A percentile compares a stretch with the other conserved stretches of the same genome.
phyloP scores from a whole-genome alignment of 495 filamentous ascomycete genomes.

The Amniculicola lignicola region DNA sequence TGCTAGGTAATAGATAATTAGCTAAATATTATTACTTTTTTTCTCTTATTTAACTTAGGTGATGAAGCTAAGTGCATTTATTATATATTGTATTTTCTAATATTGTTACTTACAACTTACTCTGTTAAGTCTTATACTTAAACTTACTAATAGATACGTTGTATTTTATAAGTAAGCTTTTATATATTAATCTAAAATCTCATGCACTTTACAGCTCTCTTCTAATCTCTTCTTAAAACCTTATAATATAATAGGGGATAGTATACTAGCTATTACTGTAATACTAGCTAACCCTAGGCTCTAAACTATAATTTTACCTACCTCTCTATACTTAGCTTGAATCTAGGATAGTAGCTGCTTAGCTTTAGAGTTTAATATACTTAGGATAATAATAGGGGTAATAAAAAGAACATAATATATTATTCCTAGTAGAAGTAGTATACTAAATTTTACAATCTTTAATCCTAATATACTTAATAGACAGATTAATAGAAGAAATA shows the following conservation, averaged over 20 bases:
- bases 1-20: no score
- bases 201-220: not conserved
- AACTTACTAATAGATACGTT: no score
- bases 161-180: not conserved
- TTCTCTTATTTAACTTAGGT: no score
- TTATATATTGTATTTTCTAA: no score
- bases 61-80: no score
- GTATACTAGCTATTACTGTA: not conserved
- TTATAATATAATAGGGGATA: not conserved
- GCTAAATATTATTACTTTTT: no score
- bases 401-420: not conserved
- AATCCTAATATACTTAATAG: not conserved
- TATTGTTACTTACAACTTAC: no score
- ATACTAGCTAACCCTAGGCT: not conserved
- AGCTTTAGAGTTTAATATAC: not conserved
- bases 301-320: not conserved
- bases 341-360: not conserved
- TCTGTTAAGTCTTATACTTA: no score
- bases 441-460: conserved; percentile 1
- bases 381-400: not conserved
- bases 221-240: not conserved
- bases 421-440: not conserved
- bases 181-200: not conserved
- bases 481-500: not conserved
- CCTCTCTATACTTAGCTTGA: not conserved